Evolutionary conservation across 805 yeast species (phyloP), one percentile per base, ranked within the genome.

Genomic region (Wickerhamomyces pijperi): DNA sequence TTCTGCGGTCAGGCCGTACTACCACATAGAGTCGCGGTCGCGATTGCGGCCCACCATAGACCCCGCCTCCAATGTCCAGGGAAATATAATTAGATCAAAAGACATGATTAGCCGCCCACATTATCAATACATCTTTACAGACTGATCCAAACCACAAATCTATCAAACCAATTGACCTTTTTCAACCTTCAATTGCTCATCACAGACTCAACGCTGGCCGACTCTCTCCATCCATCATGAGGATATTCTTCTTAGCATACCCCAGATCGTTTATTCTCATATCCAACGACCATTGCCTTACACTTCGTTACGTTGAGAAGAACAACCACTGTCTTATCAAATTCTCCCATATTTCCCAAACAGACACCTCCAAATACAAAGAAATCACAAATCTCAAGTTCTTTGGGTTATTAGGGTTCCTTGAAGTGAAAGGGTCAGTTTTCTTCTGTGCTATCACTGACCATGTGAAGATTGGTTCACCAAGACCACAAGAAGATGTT

Each of bases 241-340:
- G 48, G 33, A 37, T 51, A 36, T 45, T 50, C 56, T 65, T 82
- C 39, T 74, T 81, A 40, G 72, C 68, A 41, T 56, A 65, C 28
- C 90, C 92, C 2, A 64, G 95, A 39, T 71, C 88, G 11, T 64
- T 84, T 41, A 80, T 84, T 2, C 63, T 86, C 3, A 72, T 76
- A 3, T 70, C 80, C 17, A 67, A 70, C 34, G 70, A 68, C 20
- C 71, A 65, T 53, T 83, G 78, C 1, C 63, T 86, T 43, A 64
- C 79, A 3, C 65, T 86, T 36, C 65, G 78, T 36, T 76, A 70
- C 44, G 45, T 53, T 9, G 19, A 39, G 45, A 28, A n/a, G 2
- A 37, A 34, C 3, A 53, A 48, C 21, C 51, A 45, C 32, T 43
- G 53, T 39, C 60, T 68, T n/a, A 77, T 78, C 32, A 83, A 76